phyloP scores from a whole-genome alignment of 106 monocot species.

The Agapanthus africanus region DNA sequence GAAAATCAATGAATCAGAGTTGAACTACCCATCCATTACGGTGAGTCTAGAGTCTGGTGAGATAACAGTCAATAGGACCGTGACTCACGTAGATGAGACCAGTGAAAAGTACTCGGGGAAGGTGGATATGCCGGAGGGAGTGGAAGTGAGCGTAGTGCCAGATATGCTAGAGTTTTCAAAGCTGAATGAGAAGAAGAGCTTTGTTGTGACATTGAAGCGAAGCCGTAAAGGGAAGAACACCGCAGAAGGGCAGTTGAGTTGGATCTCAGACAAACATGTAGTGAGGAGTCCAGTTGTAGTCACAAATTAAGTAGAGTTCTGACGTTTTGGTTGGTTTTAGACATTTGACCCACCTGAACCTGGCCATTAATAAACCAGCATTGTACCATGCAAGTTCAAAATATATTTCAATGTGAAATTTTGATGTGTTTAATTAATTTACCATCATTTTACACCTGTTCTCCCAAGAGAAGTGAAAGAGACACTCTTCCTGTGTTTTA shows the following conservation, averaged over 20 bases:
- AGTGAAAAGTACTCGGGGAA: neutral
- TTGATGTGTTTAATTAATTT: too few species aligned
- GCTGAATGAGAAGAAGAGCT: slow-evolving; percentile 22
- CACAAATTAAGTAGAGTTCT: too few species aligned
- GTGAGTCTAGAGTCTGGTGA: neutral
- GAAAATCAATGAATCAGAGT: slow-evolving; percentile 13
- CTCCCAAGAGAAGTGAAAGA: too few species aligned
- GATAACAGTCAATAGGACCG: slow-evolving; percentile 19
- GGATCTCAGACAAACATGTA: slow-evolving; percentile 21
- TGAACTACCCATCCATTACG: slow-evolving; percentile 50
- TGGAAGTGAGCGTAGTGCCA: slow-evolving; percentile 20
- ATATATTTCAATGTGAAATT: too few species aligned
- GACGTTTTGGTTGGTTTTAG: too few species aligned
- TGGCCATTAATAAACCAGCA: too few species aligned
- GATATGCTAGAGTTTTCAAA: slow-evolving; percentile 14
- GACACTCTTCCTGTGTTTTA: too few species aligned
- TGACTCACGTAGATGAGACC: slow-evolving; percentile 22
- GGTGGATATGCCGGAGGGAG: slow-evolving; percentile 11
- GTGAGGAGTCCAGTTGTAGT: slow-evolving; percentile 20
- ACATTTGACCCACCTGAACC: too few species aligned
- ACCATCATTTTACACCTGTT: too few species aligned
- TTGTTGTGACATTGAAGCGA: slow-evolving; percentile 11
- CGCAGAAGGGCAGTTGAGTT: slow-evolving; percentile 1
- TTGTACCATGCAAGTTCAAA: too few species aligned
- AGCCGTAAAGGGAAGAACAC: neutral